Percentiles rank a stretch among this genome's conserved stretches.
phyloP scores from a whole-genome alignment of 139 green algal species.

The Volvox reticuliferus region DNA sequence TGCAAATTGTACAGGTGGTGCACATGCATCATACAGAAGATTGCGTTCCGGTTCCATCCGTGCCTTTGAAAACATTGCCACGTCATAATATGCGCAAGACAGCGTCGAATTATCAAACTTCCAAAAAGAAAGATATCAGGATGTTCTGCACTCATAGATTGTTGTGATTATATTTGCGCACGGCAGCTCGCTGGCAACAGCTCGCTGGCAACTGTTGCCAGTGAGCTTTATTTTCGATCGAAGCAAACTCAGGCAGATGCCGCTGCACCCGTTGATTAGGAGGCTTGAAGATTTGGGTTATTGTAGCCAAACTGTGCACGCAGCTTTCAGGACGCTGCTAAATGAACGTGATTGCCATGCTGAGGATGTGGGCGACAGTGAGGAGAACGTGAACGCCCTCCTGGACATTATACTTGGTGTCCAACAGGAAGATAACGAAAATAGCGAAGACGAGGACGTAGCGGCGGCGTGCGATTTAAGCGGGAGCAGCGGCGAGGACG shows the following conservation, averaged over 20 bases:
- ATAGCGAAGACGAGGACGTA: neutral
- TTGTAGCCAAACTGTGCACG: neutral
- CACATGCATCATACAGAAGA: too few species aligned
- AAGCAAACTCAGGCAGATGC: neutral
- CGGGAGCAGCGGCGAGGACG: neutral
- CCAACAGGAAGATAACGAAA: neutral
- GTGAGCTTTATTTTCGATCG: too few species aligned
- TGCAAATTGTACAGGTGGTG: too few species aligned
- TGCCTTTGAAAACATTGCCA: too few species aligned
- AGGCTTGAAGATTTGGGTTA: slow-evolving; percentile 1
- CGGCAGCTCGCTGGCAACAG: too few species aligned
- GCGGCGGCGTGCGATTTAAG: neutral
- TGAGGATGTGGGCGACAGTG: neutral
- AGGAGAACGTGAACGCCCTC: neutral
- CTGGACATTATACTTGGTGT: slow-evolving; percentile 10
- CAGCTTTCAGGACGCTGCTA: neutral
- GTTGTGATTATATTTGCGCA: too few species aligned
- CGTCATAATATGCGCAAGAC: too few species aligned
- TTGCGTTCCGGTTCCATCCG: too few species aligned
- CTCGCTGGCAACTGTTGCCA: too few species aligned
- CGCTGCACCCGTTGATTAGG: neutral
- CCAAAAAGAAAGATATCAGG: too few species aligned
- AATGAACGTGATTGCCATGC: neutral
- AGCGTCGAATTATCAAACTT: too few species aligned
- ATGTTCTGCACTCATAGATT: too few species aligned